A percentile compares a stretch with the other conserved stretches of the same genome.
These are phyloP conservation scores for Ascosphaera apis DNA, from an alignment of 2,329 filamentous ascomycete genomes.

Conservation along the genomic window DNA sequence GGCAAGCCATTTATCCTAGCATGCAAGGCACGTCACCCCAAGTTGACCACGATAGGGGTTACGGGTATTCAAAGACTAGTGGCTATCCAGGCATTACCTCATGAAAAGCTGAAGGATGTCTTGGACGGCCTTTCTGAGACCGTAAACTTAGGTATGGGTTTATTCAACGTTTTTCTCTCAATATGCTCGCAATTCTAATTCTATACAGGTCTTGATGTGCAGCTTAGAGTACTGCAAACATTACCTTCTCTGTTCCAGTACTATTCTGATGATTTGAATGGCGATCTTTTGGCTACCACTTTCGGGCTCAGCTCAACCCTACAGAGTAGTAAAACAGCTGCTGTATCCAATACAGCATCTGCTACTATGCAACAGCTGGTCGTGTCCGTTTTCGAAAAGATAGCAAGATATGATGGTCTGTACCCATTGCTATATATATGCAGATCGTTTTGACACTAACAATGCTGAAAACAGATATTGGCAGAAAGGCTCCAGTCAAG, in stretches of 20 bases:
- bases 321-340: slow-evolving; percentile 74
- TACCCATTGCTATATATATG: slow-evolving; percentile 8
- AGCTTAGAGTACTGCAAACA: slow-evolving; percentile 86
- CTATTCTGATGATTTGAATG: slow-evolving; percentile 59
- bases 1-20: slow-evolving; percentile 86
- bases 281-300: slow-evolving; percentile 56
- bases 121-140: slow-evolving; percentile 74
- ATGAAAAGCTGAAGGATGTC: slow-evolving; percentile 59
- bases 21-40: slow-evolving; percentile 71
- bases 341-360: slow-evolving; percentile 86
- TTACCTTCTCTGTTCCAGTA: slow-evolving; percentile 77
- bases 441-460: too few species aligned
- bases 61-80: slow-evolving; percentile 77
- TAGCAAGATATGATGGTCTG: slow-evolving; percentile 57
- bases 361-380: slow-evolving; percentile 92
- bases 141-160: slow-evolving; percentile 39
- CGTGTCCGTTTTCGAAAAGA: slow-evolving; percentile 81
- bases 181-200: slow-evolving; percentile 2
- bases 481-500: slow-evolving; percentile 14
- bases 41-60: slow-evolving; percentile 70
- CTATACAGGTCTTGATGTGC: slow-evolving; percentile 50
- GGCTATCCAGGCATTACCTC: slow-evolving; percentile 55
- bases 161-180: neutral
- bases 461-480: neutral
- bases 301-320: slow-evolving; percentile 81